These are phyloP conservation scores for Mycena filopes DNA, from an alignment of 768 basidiomycete species.

Conservation along the genomic window DNA sequence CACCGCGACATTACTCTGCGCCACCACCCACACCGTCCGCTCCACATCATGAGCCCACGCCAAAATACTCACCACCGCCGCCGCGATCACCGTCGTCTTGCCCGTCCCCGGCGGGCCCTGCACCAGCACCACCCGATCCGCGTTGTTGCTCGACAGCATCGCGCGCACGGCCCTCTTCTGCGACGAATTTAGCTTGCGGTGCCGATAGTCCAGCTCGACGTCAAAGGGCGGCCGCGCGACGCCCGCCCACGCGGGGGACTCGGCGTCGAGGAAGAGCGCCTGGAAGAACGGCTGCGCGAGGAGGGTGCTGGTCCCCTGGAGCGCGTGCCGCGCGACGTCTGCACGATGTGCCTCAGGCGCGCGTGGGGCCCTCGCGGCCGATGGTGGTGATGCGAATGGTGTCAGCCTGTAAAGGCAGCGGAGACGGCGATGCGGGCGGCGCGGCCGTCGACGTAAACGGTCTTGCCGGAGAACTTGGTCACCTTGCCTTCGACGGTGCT, in stretches of 20 bases:
- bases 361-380: constrained; percentile 56
- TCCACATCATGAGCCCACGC: constrained; percentile 39
- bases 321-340: constrained; percentile 40
- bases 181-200: constrained; percentile 47
- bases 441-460: constrained; percentile 51
- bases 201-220: constrained; percentile 36
- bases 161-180: constrained; percentile 46
- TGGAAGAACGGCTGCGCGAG: constrained; percentile 48
- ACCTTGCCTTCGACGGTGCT: constrained; percentile 18
- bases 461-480: constrained; percentile 20
- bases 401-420: constrained; percentile 40
- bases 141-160: constrained; percentile 56
- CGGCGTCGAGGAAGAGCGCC: constrained; percentile 43
- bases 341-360: constrained; percentile 51
- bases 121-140: constrained; percentile 45
- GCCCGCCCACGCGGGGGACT: constrained; percentile 40
- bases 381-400: constrained; percentile 53
- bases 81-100: constrained; percentile 71
- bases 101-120: constrained; percentile 73
- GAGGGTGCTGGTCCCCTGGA: constrained; percentile 41
- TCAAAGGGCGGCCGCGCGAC: constrained; percentile 55
- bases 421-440: constrained; percentile 43
- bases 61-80: constrained; percentile 52
- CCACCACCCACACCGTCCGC: constrained; percentile 69
- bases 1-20: constrained; percentile 83